phyloP scores from a whole-genome alignment of 495 filamentous ascomycete genomes.

The Bacidia rubella region DNA sequence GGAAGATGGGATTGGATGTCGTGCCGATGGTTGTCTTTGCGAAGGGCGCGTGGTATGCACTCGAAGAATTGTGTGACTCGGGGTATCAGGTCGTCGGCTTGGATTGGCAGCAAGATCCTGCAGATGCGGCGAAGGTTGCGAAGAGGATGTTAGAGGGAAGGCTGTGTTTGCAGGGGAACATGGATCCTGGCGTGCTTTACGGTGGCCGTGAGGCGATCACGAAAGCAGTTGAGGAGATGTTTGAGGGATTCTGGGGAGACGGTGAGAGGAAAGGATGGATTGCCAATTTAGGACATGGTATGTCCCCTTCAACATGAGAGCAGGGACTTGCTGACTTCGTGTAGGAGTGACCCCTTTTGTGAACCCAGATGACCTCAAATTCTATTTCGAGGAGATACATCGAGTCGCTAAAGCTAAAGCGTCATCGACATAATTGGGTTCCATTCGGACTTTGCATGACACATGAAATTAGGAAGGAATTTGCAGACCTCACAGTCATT shows the following conservation, averaged over 20 bases:
- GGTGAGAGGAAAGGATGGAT: constrained; percentile 88
- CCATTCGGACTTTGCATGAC: no score
- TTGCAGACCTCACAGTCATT: neutral
- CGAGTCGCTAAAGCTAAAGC: constrained; percentile 25
- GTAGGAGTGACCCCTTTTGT: constrained; percentile 84
- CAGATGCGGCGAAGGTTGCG: constrained; percentile 65
- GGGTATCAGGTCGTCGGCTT: constrained; percentile 89
- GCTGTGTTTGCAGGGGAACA: constrained; percentile 82
- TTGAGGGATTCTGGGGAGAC: constrained; percentile 72
- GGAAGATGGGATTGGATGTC: constrained; percentile 55
- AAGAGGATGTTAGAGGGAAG: constrained; percentile 34
- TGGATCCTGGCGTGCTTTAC: constrained; percentile 87
- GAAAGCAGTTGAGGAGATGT: constrained; percentile 66
- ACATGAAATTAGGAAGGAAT: no score
- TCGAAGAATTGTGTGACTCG: constrained; percentile 73
- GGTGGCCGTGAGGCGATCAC: constrained; percentile 71
- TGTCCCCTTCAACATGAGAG: constrained; percentile 13
- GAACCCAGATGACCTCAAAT: constrained; percentile 78
- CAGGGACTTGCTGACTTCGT: constrained; percentile 7
- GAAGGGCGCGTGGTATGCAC: constrained; percentile 97
- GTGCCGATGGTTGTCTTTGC: constrained; percentile 99
- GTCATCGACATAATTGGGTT: no score
- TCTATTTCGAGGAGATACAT: constrained; percentile 89
- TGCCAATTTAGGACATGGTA: constrained; percentile 79
- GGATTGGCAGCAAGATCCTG: constrained; percentile 89